These are phyloP conservation scores for Schwanniomyces pseudopolymorphus DNA, from an alignment of 805 yeast genomes.

Conservation along the genomic window DNA sequence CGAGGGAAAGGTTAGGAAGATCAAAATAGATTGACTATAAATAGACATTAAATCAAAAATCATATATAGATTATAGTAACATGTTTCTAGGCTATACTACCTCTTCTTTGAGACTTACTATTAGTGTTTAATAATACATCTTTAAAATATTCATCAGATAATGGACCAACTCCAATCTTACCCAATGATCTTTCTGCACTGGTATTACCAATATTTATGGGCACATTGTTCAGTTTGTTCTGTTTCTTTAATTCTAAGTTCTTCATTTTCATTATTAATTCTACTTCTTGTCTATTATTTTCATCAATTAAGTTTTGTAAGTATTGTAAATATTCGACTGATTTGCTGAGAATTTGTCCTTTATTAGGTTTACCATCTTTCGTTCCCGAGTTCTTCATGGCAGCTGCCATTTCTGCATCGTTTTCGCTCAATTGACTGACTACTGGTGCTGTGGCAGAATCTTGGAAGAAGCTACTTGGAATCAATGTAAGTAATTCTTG, in stretches of 20 bases:
- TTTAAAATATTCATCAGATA: constrained; percentile 46
- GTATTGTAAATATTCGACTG: constrained; percentile 68
- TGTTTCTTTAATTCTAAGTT: constrained; percentile 48
- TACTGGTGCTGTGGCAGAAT: constrained; percentile 11
- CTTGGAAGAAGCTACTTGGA: constrained; percentile 38
- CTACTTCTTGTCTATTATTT: constrained; percentile 77
- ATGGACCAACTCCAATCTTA: constrained; percentile 80
- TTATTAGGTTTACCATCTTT: constrained; percentile 84
- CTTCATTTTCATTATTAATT: constrained; percentile 59
- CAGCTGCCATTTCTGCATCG: constrained; percentile 28
- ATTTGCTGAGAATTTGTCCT: constrained; percentile 74
- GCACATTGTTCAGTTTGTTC: constrained; percentile 41
- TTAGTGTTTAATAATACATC: constrained; percentile 23
- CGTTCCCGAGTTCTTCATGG: constrained; percentile 51
- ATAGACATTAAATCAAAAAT: constrained; percentile 1
- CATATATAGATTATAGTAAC: background rate
- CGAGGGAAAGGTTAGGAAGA: constrained; percentile 49
- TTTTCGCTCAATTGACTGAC: constrained; percentile 1
- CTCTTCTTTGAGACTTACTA: constrained; percentile 18
- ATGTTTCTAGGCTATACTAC: constrained; percentile 8
- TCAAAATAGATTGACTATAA: constrained; percentile 1
- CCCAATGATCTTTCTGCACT: constrained; percentile 79
- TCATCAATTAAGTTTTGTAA: constrained; percentile 74
- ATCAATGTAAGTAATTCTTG: constrained; percentile 41
- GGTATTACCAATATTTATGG: constrained; percentile 49